Percentiles rank a stretch among this genome's conserved stretches.
These are phyloP conservation scores for Colletotrichum australisinense DNA, from an alignment of 2,329 filamentous ascomycete genomes.

Conservation along the genomic window DNA sequence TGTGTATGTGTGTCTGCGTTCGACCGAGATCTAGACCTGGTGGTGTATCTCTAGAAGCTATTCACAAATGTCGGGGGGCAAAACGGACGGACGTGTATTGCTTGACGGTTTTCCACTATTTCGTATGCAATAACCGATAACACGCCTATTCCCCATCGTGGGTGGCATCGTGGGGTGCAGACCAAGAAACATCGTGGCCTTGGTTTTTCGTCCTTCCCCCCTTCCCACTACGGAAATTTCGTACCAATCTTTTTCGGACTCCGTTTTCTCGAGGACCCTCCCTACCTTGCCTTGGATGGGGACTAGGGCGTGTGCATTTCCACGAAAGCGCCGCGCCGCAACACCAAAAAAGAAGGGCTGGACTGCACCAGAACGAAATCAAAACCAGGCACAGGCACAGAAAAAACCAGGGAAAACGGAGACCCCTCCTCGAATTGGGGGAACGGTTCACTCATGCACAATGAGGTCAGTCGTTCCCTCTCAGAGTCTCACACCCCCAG, in stretches of 20 bases:
- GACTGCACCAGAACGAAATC: too few relatives aligned
- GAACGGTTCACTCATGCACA: slow-evolving; percentile 25
- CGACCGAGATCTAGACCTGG: neutral
- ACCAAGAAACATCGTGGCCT: neutral
- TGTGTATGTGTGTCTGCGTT: neutral
- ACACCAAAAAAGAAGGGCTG: neutral
- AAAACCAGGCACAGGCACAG: neutral
- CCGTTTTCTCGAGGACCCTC: neutral
- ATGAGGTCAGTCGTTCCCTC: slow-evolving; percentile 20
- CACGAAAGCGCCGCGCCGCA: neutral
- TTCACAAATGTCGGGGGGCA: neutral
- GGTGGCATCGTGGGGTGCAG: neutral
- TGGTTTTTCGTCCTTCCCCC: neutral
- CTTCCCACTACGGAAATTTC: too few relatives aligned
- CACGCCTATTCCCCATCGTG: neutral
- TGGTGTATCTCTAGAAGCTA: slow-evolving; percentile 2
- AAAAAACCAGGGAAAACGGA: slow-evolving; percentile 14
- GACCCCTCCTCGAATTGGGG: neutral
- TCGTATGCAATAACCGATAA: slow-evolving; percentile 8
- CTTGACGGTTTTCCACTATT: too few relatives aligned
- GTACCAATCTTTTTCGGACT: neutral
- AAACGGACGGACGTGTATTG: neutral
- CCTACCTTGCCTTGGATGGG: neutral
- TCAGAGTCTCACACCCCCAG: too few relatives aligned
- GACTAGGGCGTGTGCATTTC: neutral